Percentiles rank a stretch among this genome's conserved stretches.
Evolutionary conservation across 2,329 filamentous ascomycete species (phyloP).

Genomic region (Aspergillus ruber): DNA sequence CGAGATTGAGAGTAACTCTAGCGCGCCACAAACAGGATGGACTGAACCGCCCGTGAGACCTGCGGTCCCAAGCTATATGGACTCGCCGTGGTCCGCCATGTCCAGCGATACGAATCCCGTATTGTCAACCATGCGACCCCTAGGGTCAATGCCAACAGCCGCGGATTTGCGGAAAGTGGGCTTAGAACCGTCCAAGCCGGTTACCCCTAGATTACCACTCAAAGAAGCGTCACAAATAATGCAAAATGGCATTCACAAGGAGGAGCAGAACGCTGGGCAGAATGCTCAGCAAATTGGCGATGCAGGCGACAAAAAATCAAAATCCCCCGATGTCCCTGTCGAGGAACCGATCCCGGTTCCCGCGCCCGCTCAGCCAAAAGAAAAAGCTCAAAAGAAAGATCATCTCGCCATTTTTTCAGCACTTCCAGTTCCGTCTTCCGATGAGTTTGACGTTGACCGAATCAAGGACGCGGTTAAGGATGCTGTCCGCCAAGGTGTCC

Average conservation of each 20-base stretch:
- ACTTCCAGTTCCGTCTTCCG: slow-evolving; percentile 15
- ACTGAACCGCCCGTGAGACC: slow-evolving; percentile 51
- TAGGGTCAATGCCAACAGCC: slow-evolving; percentile 64
- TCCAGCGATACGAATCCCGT: slow-evolving; percentile 60
- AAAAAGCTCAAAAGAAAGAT: neutral
- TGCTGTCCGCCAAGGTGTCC: slow-evolving; percentile 22
- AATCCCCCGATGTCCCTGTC: neutral
- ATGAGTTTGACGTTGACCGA: slow-evolving; percentile 22
- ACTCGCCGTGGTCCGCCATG: slow-evolving; percentile 58
- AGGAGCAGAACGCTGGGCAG: neutral
- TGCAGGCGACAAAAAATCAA: neutral
- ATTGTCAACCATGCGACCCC: slow-evolving; percentile 73
- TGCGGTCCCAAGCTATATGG: slow-evolving; percentile 65
- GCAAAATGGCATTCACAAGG: neutral
- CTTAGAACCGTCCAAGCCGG: slow-evolving; percentile 39
- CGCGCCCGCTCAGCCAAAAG: slow-evolving; percentile 6
- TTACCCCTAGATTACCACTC: slow-evolving; percentile 34
- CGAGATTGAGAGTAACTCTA: slow-evolving; percentile 3
- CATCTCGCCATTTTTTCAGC: slow-evolving; percentile 13
- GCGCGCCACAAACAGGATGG: slow-evolving; percentile 34
- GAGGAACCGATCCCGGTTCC: slow-evolving; percentile 1
- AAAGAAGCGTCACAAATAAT: slow-evolving; percentile 8
- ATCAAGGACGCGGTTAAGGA: slow-evolving; percentile 21
- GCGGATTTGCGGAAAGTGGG: slow-evolving; percentile 50
- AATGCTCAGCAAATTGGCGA: neutral